A percentile compares a stretch with the other conserved stretches of the same genome.
Evolutionary conservation across 768 basidiomycete species (phyloP).

Genomic region (Flagelloscypha sp.): DNA sequence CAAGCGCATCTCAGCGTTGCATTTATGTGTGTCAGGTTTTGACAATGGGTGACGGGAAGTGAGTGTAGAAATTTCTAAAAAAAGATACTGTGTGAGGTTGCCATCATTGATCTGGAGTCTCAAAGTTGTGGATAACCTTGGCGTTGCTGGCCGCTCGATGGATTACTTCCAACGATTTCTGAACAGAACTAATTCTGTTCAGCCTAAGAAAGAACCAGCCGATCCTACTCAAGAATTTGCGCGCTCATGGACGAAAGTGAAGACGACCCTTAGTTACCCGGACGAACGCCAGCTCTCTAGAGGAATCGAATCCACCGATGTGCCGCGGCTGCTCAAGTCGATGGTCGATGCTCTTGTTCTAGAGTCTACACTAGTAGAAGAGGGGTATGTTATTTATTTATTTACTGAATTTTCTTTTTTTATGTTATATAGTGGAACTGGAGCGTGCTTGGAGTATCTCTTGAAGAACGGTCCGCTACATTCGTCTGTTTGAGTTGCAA

Average conservation of each 20-base stretch:
- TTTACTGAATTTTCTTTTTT: constrained; percentile 6
- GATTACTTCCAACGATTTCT: constrained; percentile 86
- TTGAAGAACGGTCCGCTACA: constrained; percentile 66
- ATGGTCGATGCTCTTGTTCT: constrained; percentile 83
- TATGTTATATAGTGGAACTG: constrained; percentile 55
- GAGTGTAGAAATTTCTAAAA: no score
- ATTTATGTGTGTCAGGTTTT: no score
- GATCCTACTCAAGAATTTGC: constrained; percentile 72
- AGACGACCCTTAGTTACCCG: constrained; percentile 79
- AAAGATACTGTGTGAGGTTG: no score
- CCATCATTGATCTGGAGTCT: no score
- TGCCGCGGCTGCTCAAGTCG: constrained; percentile 64
- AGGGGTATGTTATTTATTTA: constrained; percentile 53
- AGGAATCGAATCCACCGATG: constrained; percentile 76
- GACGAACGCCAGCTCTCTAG: constrained; percentile 82
- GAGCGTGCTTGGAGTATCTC: constrained; percentile 84
- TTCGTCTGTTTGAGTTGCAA: background rate
- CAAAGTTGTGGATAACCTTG: no score
- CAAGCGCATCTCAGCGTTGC: no score
- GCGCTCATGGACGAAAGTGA: constrained; percentile 66
- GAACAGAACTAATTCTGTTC: constrained; percentile 32
- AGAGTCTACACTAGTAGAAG: constrained; percentile 79
- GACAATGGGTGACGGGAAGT: no score
- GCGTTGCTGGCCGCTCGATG: constrained; percentile 35
- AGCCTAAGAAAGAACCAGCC: constrained; percentile 37